Evolutionary conservation across 345 rosid species (phyloP).

Genomic region (Pelargonium nanum): DNA sequence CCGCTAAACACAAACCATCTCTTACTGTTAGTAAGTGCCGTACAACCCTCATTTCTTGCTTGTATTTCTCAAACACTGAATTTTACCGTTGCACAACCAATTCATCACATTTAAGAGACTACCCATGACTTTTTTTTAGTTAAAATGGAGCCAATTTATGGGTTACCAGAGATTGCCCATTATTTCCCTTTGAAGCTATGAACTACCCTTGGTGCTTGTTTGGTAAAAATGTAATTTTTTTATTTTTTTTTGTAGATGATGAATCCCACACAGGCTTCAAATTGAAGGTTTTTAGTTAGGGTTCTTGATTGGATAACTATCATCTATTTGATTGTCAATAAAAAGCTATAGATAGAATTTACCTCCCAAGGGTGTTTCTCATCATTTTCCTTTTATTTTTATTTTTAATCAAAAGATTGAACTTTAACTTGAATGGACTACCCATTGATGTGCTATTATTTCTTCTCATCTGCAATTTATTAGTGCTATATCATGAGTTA

Average conservation of each 20-base stretch:
- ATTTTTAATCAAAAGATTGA: neutral
- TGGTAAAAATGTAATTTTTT: no score
- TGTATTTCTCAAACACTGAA: conserved; percentile 1
- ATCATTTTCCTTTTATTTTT: no score
- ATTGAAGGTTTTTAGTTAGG: no score
- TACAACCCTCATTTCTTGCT: neutral
- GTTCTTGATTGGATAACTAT: no score
- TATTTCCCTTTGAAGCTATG: no score
- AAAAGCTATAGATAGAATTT: no score
- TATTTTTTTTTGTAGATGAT: no score
- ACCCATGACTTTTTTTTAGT: neutral
- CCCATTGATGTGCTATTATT: neutral
- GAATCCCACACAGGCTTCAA: no score
- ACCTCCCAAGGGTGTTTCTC: no score
- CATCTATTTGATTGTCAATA: no score
- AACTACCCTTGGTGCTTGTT: neutral
- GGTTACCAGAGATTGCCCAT: neutral
- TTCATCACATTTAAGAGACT: neutral
- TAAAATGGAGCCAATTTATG: neutral
- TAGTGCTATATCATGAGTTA: neutral
- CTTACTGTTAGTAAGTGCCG: conserved; percentile 48
- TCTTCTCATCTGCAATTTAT: neutral
- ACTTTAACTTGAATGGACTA: neutral
- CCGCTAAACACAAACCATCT: conserved; percentile 27
- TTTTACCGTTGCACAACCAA: neutral